A percentile compares a stretch with the other conserved stretches of the same genome.
Conservation (phyloP, 2,329 filamentous ascomycete genomes). For the Ambrosiella beaveri region DNA sequence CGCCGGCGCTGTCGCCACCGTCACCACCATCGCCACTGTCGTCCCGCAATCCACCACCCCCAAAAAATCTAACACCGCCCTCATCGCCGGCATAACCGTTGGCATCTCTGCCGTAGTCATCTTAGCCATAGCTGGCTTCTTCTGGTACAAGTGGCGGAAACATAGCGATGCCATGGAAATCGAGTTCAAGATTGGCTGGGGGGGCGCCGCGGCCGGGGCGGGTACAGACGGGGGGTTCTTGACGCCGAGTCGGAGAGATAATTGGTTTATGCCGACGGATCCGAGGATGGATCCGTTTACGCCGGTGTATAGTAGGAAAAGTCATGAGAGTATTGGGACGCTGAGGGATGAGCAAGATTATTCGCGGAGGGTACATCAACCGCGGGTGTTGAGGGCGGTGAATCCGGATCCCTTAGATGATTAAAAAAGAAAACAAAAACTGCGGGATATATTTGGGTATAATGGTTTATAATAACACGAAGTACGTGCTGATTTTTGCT, state of each 20-base stretch:
- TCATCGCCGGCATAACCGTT: constrained; percentile 34
- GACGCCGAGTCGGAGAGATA: constrained; percentile 32
- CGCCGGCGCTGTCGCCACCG: constrained; percentile 34
- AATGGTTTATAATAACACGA: background rate
- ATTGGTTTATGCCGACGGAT: constrained; percentile 40
- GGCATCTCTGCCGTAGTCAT: constrained; percentile 29
- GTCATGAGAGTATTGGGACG: constrained; percentile 45
- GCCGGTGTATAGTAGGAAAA: constrained; percentile 38
- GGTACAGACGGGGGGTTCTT: constrained; percentile 12
- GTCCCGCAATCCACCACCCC: constrained; percentile 14
- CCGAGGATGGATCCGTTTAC: constrained; percentile 46
- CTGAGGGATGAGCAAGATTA: constrained; percentile 50
- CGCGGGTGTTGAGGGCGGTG: constrained; percentile 41
- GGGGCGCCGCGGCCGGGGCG: background rate
- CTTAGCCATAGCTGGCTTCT: constrained; percentile 17
- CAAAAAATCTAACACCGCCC: constrained; percentile 23
- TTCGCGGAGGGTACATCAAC: constrained; percentile 39
- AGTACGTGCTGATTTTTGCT: background rate
- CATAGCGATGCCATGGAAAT: constrained; percentile 17
- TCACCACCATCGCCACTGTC: constrained; percentile 33
- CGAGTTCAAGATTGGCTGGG: constrained; percentile 4
- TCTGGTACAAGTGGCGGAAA: constrained; percentile 29
- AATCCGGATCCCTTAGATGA: constrained; percentile 38
- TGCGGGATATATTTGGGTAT: background rate
- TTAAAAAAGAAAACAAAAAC: background rate